These are phyloP conservation scores for Aspergillus bridgeri DNA, from an alignment of 495 filamentous ascomycete species.

Conservation along the genomic window DNA sequence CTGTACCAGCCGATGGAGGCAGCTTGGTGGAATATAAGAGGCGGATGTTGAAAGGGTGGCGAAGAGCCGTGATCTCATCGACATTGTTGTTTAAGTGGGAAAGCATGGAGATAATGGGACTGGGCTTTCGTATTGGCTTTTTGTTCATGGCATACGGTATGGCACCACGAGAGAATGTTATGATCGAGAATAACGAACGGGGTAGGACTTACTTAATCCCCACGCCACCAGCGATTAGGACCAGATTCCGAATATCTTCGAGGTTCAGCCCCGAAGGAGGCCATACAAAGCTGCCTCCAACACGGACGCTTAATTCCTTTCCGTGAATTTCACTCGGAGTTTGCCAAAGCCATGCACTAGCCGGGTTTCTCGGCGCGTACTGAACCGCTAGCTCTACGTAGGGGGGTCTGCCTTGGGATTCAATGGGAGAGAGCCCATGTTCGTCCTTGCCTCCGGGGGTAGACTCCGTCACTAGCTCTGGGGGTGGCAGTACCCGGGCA, in stretches of 20 bases:
- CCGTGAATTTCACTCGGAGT: slow-evolving; percentile 51
- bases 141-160: too few species aligned
- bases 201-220: slow-evolving; percentile 64
- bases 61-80: slow-evolving; percentile 12
- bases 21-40: slow-evolving; percentile 45
- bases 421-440: slow-evolving; percentile 15
- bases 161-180: too few species aligned
- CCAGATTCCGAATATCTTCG: slow-evolving; percentile 47
- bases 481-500: slow-evolving; percentile 31
- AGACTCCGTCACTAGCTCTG: slow-evolving; percentile 19
- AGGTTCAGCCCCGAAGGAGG: slow-evolving; percentile 52
- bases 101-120: slow-evolving; percentile 59
- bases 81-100: slow-evolving; percentile 40
- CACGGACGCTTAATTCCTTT: slow-evolving; percentile 58
- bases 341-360: slow-evolving; percentile 76
- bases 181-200: not conserved
- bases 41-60: slow-evolving; percentile 27
- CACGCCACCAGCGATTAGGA: slow-evolving; percentile 80
- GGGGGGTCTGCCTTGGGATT: slow-evolving; percentile 28
- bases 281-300: slow-evolving; percentile 79
- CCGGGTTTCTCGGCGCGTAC: slow-evolving; percentile 59
- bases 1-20: slow-evolving; percentile 34
- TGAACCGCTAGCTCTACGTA: slow-evolving; percentile 76
- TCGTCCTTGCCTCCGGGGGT: slow-evolving; percentile 16
- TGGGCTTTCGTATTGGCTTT: slow-evolving; percentile 14